These are phyloP conservation scores for Beta macrorhiza DNA, from an alignment of 179 eudicot genomes.

Conservation along the genomic window DNA sequence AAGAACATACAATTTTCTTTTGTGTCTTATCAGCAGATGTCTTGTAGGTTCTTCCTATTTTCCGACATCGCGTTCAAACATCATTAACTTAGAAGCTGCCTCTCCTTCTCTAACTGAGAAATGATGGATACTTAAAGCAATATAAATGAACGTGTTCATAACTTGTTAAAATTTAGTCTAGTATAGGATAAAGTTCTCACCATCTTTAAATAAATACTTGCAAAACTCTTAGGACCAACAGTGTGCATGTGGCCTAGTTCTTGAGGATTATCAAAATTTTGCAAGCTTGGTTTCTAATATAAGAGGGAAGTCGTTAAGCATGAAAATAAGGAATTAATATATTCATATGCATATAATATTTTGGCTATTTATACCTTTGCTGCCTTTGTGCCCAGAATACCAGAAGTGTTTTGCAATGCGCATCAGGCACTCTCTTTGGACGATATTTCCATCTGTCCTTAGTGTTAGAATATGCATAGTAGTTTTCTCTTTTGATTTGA, in stretches of 20 bases:
- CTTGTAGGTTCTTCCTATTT: too few relatives aligned
- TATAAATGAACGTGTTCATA: too few relatives aligned
- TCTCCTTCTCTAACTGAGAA: too few relatives aligned
- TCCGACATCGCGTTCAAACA: too few relatives aligned
- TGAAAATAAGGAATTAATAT: too few relatives aligned
- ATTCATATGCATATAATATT: too few relatives aligned
- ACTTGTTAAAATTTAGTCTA: neutral
- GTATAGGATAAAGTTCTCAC: neutral
- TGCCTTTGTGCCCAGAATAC: neutral
- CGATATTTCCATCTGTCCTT: neutral
- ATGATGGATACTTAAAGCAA: too few relatives aligned
- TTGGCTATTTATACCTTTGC: neutral
- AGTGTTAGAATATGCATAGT: neutral
- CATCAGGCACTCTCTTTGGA: neutral
- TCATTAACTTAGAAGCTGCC: too few relatives aligned
- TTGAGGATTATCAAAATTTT: neutral
- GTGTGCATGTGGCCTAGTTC: neutral
- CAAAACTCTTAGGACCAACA: neutral
- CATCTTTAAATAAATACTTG: neutral
- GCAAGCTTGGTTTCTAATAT: neutral
- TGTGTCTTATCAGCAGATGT: too few relatives aligned
- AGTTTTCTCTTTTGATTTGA: neutral
- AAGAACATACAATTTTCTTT: too few relatives aligned
- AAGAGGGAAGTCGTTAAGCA: neutral
- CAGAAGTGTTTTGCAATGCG: neutral